Evolutionary conservation across 2,329 filamentous ascomycete species (phyloP), one percentile per base, ranked within the genome.

Genomic region (Penicillium concentricum): DNA sequence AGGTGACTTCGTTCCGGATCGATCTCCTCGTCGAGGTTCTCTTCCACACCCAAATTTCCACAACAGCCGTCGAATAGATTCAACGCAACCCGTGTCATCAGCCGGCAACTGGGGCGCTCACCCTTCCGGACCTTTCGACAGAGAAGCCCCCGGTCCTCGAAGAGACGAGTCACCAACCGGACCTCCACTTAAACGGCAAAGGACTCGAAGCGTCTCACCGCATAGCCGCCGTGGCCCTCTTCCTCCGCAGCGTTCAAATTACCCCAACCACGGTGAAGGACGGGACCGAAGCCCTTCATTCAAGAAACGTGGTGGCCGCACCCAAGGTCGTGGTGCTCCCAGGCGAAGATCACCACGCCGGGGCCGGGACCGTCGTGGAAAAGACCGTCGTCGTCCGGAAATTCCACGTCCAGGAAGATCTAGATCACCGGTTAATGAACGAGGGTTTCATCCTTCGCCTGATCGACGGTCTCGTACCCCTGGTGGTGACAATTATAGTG

Each of bases 181-280:
- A 51, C 69, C 66, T 55, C 66, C 70, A 53, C 65, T 64, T 32
- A 76, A 76, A 68, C 70, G 74, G 48, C 73, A 72, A 62, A 71
- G 75, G 59, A 78, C 72, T 54, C 72, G 74, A 54, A 77, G 74
- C 60, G 73, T 74, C 53, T 78, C 76, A 30, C 74, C 72, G 43
- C 66, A 65, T 45, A 64, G 61, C 37, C 67, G 35, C 15, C 57
- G 58, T 43, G 52, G 51, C 9, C 49, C 52, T 12, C 60, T 62
- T 12, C 39, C 65, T 52, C 68, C 60, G 24, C 67, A 66, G 46
- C 68, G 67, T 34, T 64, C 67, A 30, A 62, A 60, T 28, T 69
- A 68, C 47, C 62, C 67, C 39, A 71, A 70, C 37, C 65, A 68
- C 37, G 67, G 69, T 56, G 68, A 72, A 58, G 73, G 70, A 62